Evolutionary conservation across 352 stramenopile genomes (phyloP), one percentile per base, ranked within the genome.

Genomic region (Globisporangium okanoganense): DNA sequence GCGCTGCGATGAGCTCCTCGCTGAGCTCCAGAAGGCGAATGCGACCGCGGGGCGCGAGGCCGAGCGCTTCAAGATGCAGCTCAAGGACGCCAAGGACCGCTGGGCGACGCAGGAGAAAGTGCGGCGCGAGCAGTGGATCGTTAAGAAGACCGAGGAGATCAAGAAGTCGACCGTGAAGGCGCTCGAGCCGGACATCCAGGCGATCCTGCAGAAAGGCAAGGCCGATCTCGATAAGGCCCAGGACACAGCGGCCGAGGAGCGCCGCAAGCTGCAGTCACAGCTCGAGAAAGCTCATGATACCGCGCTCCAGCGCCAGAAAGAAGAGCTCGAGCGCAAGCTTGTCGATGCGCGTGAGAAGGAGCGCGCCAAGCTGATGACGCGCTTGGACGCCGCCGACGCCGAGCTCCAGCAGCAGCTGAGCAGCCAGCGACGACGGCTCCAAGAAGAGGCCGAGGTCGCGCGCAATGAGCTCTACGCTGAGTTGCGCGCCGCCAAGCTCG

Each of bases 101-200:
- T 94, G 84, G 84, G 36, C 66, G 29, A 65, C 74, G 2, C 78
- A 90, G 54, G 84, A 94, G 51, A 91, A 90, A 48, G 64, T 73
- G 22, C 74, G 78, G 14, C 78, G 84, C 43, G 82, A 92, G 33
- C 78, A 94, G 50, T 94, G 82, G 84, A 86, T 93, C 60, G 65
- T 74, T 16, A 89, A 90, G 58, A 93, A 94, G 66, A 94, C 82
- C 1, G 84, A 90, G 44, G 84, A 94, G 64, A 91, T 92, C 63
- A 94, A 94, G 66, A 94, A 92, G 55, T 85, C 76, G 33, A 92
- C 84, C 0, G 75, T 94, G 20, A 80, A 85, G 48, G 82, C 84
- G 5, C 59, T 94, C 18, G 84, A 94, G 55, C 82, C 84, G 0
- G 82, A 94, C 53, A 90, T 94, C 51, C 84, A 94, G 51, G 75